Evolutionary conservation across 2,329 filamentous ascomycete genomes (phyloP).

Genomic region (Alternaria sp.): DNA sequence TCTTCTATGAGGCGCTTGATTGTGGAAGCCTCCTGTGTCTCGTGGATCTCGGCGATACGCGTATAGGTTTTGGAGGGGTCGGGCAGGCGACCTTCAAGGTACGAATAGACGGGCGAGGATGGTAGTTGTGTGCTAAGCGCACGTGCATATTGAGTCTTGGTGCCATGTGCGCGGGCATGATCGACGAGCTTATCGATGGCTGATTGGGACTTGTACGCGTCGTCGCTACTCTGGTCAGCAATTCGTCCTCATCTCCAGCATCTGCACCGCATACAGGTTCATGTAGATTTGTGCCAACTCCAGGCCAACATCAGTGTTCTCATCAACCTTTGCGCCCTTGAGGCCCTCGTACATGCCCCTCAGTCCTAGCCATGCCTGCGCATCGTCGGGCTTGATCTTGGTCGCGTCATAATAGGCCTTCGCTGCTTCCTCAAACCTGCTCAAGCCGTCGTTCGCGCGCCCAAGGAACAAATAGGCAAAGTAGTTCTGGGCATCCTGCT

Average conservation of each 20-base stretch:
- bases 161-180: constrained; percentile 77
- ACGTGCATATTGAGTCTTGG: constrained; percentile 75
- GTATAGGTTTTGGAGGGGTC: constrained; percentile 83
- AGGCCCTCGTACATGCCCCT: constrained; percentile 83
- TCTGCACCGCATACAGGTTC: constrained; percentile 38
- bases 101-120: constrained; percentile 79
- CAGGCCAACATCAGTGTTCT: constrained; percentile 78
- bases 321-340: constrained; percentile 72
- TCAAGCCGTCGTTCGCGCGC: constrained; percentile 81
- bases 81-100: constrained; percentile 83
- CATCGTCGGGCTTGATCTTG: constrained; percentile 74
- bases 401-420: constrained; percentile 78
- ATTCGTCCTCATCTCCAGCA: fast-evolving
- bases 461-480: constrained; percentile 90
- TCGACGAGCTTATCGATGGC: constrained; percentile 82
- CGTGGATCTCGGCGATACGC: constrained; percentile 82
- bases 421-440: constrained; percentile 76
- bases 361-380: constrained; percentile 91
- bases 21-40: constrained; percentile 84
- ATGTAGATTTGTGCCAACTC: constrained; percentile 79
- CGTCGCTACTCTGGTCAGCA: constrained; percentile 57
- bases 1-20: constrained; percentile 93
- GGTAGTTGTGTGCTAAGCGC: constrained; percentile 82
- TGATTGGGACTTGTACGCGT: constrained; percentile 66
- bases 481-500: constrained; percentile 80